Evolutionary conservation across 2,329 filamentous ascomycete species (phyloP), one percentile per base, ranked within the genome.

Genomic region (Alternaria conjuncta): DNA sequence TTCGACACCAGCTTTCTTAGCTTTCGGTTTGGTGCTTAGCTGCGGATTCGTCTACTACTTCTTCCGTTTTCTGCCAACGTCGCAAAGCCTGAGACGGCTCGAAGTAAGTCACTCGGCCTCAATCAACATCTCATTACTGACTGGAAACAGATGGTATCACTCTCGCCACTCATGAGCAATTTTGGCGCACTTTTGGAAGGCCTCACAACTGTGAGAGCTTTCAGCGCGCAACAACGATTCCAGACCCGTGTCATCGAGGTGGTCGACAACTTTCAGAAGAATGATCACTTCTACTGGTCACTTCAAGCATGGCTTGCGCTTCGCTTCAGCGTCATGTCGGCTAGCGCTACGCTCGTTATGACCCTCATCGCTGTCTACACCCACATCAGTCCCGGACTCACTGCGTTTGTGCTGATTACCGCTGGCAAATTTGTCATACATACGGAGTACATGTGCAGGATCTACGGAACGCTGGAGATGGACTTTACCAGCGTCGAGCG

Each of bases 271-370:
- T 97, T 97, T 75, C 94, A 97, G 78, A 93, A 93, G 76, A 96
- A 97, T 86, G 94, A 97, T 73, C 94, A 97, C 78, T 97, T 97
- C 81, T 97, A 96, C 81, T 97, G 94, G 83, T 92, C 90, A 62
- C 85, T 96, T 46, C 93, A 96, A 69, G 88, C 89, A 8, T 97
- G 94, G 94, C 84, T 97, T 3, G 89, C 90, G 76, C 93, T 91
- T 73, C 89, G 94, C 12, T 95, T 96, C 60, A 90, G 93, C 70
- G 79, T 84, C 9, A 81, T 94, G 6, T 93, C 93, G 0, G 91
- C 91, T 0, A 76, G 87, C 4, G 92, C 92, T 8, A 93, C 92
- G 0, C 91, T 95, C 62, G 81, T 88, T 0, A 82, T 97, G 55
- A 92, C 93, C 1, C 78, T 90, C 2, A 86, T 94, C 10, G 94